These are phyloP conservation scores for Beauveria caledonica DNA, from an alignment of 2,329 filamentous ascomycete species.

Conservation along the genomic window DNA sequence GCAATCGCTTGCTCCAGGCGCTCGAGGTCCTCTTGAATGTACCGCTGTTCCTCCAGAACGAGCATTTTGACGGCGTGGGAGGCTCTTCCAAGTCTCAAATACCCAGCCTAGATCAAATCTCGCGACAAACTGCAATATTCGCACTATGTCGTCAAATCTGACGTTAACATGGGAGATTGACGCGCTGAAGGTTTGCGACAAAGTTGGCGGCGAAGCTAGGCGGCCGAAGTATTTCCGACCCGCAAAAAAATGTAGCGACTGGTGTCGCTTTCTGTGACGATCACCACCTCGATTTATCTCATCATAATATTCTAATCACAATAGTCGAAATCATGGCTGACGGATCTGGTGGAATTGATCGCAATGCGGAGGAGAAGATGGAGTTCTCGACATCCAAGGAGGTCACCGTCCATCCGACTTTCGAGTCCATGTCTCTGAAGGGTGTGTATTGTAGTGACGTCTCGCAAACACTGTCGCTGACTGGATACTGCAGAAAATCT, in stretches of 20 bases:
- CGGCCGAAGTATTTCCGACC: slow-evolving; percentile 25
- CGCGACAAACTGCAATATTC: background rate
- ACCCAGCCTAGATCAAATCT: background rate
- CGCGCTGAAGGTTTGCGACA: background rate
- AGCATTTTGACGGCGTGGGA: slow-evolving; percentile 48
- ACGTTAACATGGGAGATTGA: background rate
- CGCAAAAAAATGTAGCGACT: slow-evolving; percentile 8
- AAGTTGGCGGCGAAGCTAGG: slow-evolving; percentile 1
- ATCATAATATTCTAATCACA: background rate
- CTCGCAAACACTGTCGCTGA: slow-evolving; percentile 5
- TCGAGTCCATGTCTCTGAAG: slow-evolving; percentile 94
- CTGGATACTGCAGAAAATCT: slow-evolving; percentile 60
- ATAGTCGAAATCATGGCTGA: slow-evolving; percentile 68
- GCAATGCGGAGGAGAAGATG: slow-evolving; percentile 91
- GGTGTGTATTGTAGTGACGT: slow-evolving; percentile 31
- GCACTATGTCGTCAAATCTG: background rate
- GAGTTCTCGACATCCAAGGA: slow-evolving; percentile 98
- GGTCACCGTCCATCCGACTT: slow-evolving; percentile 88
- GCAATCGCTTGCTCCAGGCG: slow-evolving; percentile 89
- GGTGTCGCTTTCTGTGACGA: background rate
- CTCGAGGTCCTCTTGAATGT: slow-evolving; percentile 93
- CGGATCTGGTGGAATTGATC: slow-evolving; percentile 66
- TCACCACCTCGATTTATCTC: background rate
- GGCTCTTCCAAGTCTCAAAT: background rate
- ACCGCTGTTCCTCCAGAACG: slow-evolving; percentile 87